Conservation (phyloP, 2,329 filamentous ascomycete species). For the Mollisia scopiformis region DNA sequence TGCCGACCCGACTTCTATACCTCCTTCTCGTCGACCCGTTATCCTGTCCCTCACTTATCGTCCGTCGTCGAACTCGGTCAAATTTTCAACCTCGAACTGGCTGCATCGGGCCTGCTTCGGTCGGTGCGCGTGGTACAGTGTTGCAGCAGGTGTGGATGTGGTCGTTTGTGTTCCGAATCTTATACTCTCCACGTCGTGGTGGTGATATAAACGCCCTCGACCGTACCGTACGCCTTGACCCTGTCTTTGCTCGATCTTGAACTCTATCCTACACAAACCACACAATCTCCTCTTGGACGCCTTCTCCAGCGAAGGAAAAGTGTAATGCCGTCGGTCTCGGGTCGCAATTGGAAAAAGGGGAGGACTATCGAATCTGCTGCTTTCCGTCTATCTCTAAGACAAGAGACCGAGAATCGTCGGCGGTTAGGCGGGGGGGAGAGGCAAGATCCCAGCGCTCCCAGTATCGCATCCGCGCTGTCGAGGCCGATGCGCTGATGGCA, state of each 20-base stretch:
- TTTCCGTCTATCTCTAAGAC: neutral
- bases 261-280: constrained; percentile 1
- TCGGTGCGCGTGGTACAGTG: neutral
- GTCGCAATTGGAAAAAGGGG: constrained; percentile 3
- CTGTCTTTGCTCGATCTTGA: neutral
- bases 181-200: neutral
- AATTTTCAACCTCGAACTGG: neutral
- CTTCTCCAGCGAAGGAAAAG: neutral
- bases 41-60: neutral
- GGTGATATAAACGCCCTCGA: neutral
- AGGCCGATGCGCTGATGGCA: neutral
- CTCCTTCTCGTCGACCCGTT: neutral
- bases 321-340: neutral
- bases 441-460: neutral
- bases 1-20: neutral
- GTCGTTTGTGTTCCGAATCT: neutral
- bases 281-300: neutral
- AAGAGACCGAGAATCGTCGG: neutral
- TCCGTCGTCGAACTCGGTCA: neutral
- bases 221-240: neutral
- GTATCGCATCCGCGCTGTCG: neutral
- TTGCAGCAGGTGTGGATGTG: neutral
- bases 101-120: neutral
- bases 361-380: neutral
- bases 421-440: neutral